Evolutionary conservation across 2,329 filamentous ascomycete genomes (phyloP), one percentile per base, ranked within the genome.

Genomic region (Penicillium italicum): DNA sequence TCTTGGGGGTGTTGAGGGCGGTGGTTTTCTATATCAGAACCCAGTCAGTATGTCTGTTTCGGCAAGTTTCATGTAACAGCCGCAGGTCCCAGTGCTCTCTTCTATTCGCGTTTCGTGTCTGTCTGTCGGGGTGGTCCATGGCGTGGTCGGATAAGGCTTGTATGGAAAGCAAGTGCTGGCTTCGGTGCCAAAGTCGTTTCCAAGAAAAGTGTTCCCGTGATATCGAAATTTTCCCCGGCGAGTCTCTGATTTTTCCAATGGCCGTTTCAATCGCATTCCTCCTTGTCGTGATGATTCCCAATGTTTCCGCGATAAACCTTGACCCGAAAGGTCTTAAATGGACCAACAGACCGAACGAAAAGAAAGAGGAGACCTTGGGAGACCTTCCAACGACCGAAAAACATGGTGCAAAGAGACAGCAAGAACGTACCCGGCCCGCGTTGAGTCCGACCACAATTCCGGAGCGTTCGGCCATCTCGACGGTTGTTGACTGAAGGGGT

Each of bases 1-100:
- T 85, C 84, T 91, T 92, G 77, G 80, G 78, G 74, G 88, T 87
- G 68, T 75, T 69, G 75, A 90, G 85, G 71, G 86, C 76, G 70
- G 89, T 91, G 79, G 89, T 91, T 85, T 92, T 92, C 88, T 92
- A 79, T 78, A 79, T 61, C 66, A 71, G 69, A 72, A 65, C 62
- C 62, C 62, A 66, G 62, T 66, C 63, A 63, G 69, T 67, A 69
- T 65, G 64, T 78, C 76, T 79, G 80, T 45, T 61, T 53, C 34
- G 33, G 20, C 28, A 10, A 45, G 22, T 41, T 41, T 14, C 44
- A 46, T 38, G 22, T 24, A 42, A 20, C 22, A 34, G 40, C 24
- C 41, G 34, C 24, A 24, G 37, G 41, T 54, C 34, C 42, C 44
- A 47, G 37, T 40, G 40, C 58, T 62, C 53, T 54, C 43, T 51